Evolutionary conservation across 2,329 filamentous ascomycete species (phyloP).

Genomic region (Arthrinium puccinioides): DNA sequence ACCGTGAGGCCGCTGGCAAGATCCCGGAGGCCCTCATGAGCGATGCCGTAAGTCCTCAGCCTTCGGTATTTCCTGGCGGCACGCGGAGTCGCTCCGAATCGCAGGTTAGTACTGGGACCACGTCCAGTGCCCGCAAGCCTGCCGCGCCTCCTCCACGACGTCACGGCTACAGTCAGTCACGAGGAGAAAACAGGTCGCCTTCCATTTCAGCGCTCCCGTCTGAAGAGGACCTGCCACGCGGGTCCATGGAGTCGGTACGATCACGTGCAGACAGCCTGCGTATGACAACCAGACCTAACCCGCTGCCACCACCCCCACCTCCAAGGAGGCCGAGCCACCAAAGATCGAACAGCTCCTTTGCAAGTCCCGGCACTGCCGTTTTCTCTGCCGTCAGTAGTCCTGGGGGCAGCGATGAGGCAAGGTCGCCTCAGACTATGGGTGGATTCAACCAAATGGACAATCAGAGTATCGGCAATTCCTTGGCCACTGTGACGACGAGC

Average conservation of each 20-base stretch:
- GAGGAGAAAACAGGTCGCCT: constrained; percentile 34
- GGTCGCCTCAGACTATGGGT: constrained; percentile 9
- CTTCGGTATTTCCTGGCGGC: constrained; percentile 32
- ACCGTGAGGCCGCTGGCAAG: constrained; percentile 46
- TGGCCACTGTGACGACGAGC: constrained; percentile 11
- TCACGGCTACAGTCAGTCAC: constrained; percentile 32
- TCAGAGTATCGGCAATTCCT: not conserved
- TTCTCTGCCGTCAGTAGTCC: constrained; percentile 11
- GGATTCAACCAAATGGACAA: constrained; percentile 5
- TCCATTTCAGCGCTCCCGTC: constrained; percentile 9
- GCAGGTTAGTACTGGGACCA: constrained; percentile 20
- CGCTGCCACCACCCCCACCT: constrained; percentile 45
- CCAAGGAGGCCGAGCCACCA: constrained; percentile 40
- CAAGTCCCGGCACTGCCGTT: constrained; percentile 21
- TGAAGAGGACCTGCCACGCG: constrained; percentile 35
- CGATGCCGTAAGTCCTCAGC: constrained; percentile 22
- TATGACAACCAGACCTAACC: constrained; percentile 24
- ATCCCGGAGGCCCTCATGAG: constrained; percentile 34
- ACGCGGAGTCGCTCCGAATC: constrained; percentile 22
- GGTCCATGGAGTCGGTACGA: constrained; percentile 42
- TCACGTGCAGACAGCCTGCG: constrained; percentile 40
- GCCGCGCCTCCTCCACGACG: constrained; percentile 46
- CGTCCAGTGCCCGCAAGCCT: constrained; percentile 30
- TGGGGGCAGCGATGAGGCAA: constrained; percentile 11
- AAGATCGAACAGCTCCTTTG: constrained; percentile 18